Evolutionary conservation across 768 basidiomycete genomes (phyloP).

Genomic region (Rhizopogon roseolus): DNA sequence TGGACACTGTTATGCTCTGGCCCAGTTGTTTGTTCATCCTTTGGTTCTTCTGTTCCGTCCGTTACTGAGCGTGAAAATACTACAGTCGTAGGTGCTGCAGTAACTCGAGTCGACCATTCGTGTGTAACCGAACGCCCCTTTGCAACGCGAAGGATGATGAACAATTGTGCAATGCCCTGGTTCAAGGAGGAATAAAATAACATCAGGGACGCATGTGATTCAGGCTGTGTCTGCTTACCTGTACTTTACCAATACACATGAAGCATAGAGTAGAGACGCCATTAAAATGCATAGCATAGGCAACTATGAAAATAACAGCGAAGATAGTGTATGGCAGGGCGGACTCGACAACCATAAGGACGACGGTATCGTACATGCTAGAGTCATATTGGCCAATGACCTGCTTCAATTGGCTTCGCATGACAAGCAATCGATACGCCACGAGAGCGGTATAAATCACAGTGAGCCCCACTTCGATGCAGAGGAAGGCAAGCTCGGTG

Average conservation of each 20-base stretch:
- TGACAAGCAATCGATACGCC: slow-evolving; percentile 18
- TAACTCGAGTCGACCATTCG: neutral
- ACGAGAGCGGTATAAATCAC: slow-evolving; percentile 28
- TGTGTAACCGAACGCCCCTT: slow-evolving; percentile 20
- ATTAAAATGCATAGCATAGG: slow-evolving; percentile 20
- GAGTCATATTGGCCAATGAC: slow-evolving; percentile 12
- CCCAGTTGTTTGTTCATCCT: neutral
- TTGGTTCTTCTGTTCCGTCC: neutral
- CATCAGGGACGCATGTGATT: neutral
- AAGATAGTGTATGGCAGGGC: slow-evolving; percentile 23
- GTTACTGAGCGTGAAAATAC: neutral
- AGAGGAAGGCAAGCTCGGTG: slow-evolving; percentile 22
- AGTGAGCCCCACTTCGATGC: slow-evolving; percentile 24
- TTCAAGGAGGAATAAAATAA: neutral
- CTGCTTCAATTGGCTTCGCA: slow-evolving; percentile 12
- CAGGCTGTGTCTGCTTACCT: slow-evolving; percentile 12
- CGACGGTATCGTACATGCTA: slow-evolving; percentile 20
- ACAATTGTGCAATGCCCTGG: slow-evolving; percentile 28
- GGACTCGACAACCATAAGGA: slow-evolving; percentile 32
- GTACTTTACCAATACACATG: slow-evolving; percentile 25
- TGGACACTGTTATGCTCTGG: neutral
- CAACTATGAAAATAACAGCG: slow-evolving; percentile 26
- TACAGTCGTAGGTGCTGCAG: neutral
- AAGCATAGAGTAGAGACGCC: slow-evolving; percentile 27
- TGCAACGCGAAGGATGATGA: slow-evolving; percentile 32